Evolutionary conservation across 345 rosid genomes (phyloP).

Genomic region (Fremontodendron californicum): DNA sequence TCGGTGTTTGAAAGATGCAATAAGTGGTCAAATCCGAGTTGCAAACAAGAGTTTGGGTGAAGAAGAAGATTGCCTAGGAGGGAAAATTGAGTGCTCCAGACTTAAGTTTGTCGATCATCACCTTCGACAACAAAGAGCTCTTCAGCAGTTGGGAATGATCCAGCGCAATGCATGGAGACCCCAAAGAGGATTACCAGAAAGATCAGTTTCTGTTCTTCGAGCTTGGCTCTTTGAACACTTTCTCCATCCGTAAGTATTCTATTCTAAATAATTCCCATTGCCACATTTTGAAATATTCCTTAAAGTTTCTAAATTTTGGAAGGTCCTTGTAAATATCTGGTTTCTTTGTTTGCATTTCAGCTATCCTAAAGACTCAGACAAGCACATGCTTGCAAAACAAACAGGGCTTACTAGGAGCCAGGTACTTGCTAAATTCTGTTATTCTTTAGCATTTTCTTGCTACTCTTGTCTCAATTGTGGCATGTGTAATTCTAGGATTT

Average conservation of each 20-base stretch:
- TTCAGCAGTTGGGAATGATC: slow-evolving; percentile 96
- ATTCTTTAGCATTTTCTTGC: neutral
- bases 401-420: slow-evolving; percentile 96
- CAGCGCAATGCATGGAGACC: slow-evolving; percentile 99
- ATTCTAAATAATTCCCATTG: neutral
- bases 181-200: slow-evolving; percentile 92
- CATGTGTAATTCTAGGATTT: neutral
- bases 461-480: neutral
- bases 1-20: slow-evolving; percentile 87
- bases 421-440: slow-evolving; percentile 30
- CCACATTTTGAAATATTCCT: neutral
- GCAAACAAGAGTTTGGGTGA: slow-evolving; percentile 90
- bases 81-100: slow-evolving; percentile 79
- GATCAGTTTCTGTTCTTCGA: slow-evolving; percentile 90
- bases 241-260: slow-evolving; percentile 82
- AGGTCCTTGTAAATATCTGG: neutral
- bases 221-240: slow-evolving; percentile 99
- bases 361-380: slow-evolving; percentile 95
- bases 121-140: slow-evolving; percentile 92
- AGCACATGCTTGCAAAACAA: slow-evolving; percentile 88
- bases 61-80: slow-evolving; percentile 65
- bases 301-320: neutral
- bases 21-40: slow-evolving; percentile 73
- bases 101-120: slow-evolving; percentile 93
- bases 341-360: slow-evolving; percentile 33